A percentile compares a stretch with the other conserved stretches of the same genome.
Conservation (phyloP, 805 yeast species). For the Myxozyma monticola region DNA sequence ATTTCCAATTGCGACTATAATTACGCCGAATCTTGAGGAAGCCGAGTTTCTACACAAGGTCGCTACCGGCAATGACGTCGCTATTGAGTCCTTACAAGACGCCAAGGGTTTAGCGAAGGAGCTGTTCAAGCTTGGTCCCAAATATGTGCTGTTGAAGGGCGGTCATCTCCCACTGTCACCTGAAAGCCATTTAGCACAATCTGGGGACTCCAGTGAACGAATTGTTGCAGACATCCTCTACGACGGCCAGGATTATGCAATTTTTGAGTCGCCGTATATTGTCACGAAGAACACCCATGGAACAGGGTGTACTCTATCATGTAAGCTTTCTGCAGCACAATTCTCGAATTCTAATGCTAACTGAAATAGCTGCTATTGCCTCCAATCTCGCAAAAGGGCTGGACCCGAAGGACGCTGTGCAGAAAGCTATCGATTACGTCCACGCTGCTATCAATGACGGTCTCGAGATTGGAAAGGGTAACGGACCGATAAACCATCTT, state of each 20-base stretch:
- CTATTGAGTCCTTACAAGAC: conserved; percentile 44
- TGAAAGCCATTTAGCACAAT: conserved; percentile 10
- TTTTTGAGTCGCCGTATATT: conserved; percentile 51
- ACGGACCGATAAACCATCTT: conserved; percentile 75
- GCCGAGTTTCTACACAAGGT: conserved; percentile 47
- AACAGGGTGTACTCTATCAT: conserved; percentile 83
- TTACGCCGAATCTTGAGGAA: conserved; percentile 78
- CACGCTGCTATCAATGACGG: conserved; percentile 61
- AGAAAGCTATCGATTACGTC: conserved; percentile 61
- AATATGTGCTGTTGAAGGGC: conserved; percentile 70
- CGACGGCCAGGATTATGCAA: conserved; percentile 43
- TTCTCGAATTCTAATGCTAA: background rate
- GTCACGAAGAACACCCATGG: conserved; percentile 71
- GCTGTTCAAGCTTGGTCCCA: conserved; percentile 46
- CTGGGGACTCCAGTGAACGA: conserved; percentile 33
- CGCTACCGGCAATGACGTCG: conserved; percentile 24
- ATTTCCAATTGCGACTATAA: conserved; percentile 54
- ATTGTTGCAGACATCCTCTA: conserved; percentile 56
- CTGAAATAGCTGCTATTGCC: conserved; percentile 61
- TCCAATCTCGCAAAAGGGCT: conserved; percentile 65
- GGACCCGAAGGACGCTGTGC: conserved; percentile 51
- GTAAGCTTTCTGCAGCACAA: conserved; percentile 9
- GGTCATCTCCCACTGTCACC: conserved; percentile 58
- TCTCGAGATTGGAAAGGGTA: conserved; percentile 50
- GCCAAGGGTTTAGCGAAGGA: conserved; percentile 43